Conservation (phyloP, 768 basidiomycete species). For the Mycena vulgaris region DNA sequence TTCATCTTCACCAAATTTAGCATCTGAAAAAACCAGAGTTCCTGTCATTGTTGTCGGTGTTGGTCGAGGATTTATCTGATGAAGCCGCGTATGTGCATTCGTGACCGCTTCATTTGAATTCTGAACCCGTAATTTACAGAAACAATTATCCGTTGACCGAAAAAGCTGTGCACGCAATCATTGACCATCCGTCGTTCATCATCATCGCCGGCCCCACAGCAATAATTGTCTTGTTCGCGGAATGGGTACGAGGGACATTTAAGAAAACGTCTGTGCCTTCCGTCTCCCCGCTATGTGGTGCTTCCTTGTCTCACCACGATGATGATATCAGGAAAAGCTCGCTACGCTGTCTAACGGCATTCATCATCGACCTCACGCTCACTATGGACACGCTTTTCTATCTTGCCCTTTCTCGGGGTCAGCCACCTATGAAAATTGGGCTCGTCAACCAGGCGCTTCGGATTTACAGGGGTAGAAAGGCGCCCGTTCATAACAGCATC, state of each 20-base stretch:
- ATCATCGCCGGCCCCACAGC: conserved; percentile 12
- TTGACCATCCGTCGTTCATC: background rate
- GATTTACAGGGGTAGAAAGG: background rate
- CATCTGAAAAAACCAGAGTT: conserved; percentile 11
- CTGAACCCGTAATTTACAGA: background rate
- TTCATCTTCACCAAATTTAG: background rate
- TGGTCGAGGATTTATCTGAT: conserved; percentile 20
- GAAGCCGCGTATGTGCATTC: conserved; percentile 3
- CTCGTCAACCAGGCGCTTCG: conserved; percentile 5
- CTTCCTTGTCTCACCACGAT: background rate
- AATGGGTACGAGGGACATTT: conserved; percentile 20
- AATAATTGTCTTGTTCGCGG: background rate
- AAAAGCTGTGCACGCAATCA: conserved; percentile 8
- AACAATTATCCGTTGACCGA: conserved; percentile 10
- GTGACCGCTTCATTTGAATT: background rate
- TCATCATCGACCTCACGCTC: conserved; percentile 20
- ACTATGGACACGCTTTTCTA: conserved; percentile 19
- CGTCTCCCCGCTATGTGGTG: background rate
- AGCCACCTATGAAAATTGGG: background rate
- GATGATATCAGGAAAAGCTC: conserved; percentile 13
- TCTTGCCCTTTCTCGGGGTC: conserved; percentile 10
- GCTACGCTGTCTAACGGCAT: conserved; percentile 5
- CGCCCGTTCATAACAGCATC: conserved; percentile 9
- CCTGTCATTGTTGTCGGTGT: conserved; percentile 6
- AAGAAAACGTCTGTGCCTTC: conserved; percentile 1